phyloP scores from a whole-genome alignment of 306 rosid genomes.

The Dalbergia cochinchinensis region DNA sequence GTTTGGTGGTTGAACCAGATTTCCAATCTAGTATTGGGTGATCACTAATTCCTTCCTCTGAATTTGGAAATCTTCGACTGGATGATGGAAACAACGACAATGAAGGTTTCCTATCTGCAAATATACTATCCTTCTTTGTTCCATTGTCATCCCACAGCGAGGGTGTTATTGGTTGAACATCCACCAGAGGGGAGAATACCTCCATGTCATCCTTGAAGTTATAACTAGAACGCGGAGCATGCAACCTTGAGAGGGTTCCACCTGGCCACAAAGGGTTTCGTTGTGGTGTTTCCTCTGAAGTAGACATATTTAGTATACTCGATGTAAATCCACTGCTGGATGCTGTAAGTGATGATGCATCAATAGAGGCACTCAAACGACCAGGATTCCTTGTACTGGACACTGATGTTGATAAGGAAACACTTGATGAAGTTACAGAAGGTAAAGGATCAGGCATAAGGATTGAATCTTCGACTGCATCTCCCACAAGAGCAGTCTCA shows the following conservation, averaged over 20 bases:
- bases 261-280: conserved; percentile 84
- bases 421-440: conserved; percentile 73
- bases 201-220: conserved; percentile 99
- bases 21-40: conserved; percentile 92
- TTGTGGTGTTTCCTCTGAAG: conserved; percentile 80
- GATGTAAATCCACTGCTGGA: conserved; percentile 64
- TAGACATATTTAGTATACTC: conserved; percentile 56
- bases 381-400: conserved; percentile 73
- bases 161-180: conserved; percentile 94
- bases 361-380: conserved; percentile 67
- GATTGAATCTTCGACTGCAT: conserved; percentile 90
- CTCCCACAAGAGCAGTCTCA: conserved; percentile 90
- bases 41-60: conserved; percentile 72
- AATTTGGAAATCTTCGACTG: conserved; percentile 68
- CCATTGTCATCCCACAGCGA: conserved; percentile 89
- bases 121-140: conserved; percentile 74
- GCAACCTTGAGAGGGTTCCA: conserved; percentile 76
- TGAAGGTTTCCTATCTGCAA: conserved; percentile 76
- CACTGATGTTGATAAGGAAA: conserved; percentile 64
- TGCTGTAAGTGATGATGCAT: conserved; percentile 61
- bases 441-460: conserved; percentile 99
- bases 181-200: conserved; percentile 98
- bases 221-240: conserved; percentile 81
- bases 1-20: conserved; percentile 68
- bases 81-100: conserved; percentile 77